A percentile compares a stretch with the other conserved stretches of the same genome.
phyloP scores from a whole-genome alignment of 139 green algal genomes.

The Coccomyxa sp. region DNA sequence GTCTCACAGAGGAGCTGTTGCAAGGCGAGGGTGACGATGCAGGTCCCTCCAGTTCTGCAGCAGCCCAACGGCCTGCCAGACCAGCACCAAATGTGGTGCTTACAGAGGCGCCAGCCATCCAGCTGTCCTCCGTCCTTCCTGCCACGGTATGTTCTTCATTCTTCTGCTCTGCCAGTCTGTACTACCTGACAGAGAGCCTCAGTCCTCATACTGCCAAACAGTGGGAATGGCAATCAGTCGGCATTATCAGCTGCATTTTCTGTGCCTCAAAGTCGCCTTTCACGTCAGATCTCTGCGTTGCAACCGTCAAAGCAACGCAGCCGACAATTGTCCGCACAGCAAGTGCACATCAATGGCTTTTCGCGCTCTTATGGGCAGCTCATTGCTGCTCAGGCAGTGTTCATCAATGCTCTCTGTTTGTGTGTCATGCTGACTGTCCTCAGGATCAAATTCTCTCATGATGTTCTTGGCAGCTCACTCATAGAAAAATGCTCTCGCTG shows the following conservation, averaged over 20 bases:
- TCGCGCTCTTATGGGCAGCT: no score
- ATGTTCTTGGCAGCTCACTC: neutral
- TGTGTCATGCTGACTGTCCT: no score
- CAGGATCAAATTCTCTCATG: no score
- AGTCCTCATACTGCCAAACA: neutral
- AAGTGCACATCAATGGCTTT: no score
- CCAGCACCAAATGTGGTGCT: neutral
- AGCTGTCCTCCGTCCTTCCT: conserved; percentile 25
- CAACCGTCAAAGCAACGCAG: no score
- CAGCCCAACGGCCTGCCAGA: conserved; percentile 8
- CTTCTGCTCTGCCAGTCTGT: no score
- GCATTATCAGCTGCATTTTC: no score
- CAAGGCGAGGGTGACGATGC: conserved; percentile 33
- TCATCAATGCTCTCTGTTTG: no score
- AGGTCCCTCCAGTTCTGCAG: neutral
- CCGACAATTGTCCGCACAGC: no score
- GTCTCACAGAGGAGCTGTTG: conserved; percentile 68
- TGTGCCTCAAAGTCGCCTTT: no score
- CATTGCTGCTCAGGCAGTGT: no score
- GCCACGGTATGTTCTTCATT: neutral
- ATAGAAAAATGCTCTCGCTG: neutral
- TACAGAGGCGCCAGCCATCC: conserved; percentile 13
- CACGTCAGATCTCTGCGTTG: no score
- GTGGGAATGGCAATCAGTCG: neutral
- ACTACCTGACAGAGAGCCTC: neutral